Base-by-base conservation (phyloP, 2,329 filamentous ascomycete genomes). In the Colletotrichum euphorbiae region DNA sequence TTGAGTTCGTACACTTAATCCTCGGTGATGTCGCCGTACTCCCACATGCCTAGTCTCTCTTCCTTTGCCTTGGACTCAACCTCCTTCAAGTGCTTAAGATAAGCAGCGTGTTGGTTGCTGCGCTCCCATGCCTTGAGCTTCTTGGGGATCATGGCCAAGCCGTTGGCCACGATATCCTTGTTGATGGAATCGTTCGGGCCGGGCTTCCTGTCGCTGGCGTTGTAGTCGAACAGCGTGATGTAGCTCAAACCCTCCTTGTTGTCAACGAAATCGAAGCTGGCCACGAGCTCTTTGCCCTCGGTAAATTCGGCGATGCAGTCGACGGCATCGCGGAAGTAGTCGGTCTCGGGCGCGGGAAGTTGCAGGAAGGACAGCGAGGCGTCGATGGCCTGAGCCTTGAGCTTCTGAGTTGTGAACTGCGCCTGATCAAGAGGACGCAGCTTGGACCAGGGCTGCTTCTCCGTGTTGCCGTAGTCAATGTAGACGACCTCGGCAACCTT, bases 1-100 rank as follows among this genome's bases (percentile, higher is more conserved):
- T 28, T 42, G 6, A 9, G 1, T 38, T 15, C 36, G 36, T 15
- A 38, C 28, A 24, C 40, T 78, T 89, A 94, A 76, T 97, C 93
- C 83, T 97, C 94, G 13, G 93, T 97, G 76, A 97, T 86, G 79
- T 98, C 96, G 73, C 96, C 96, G 80, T 98, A 99, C 86, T 99
- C 96, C 94, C 95, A 99, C 87, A 97, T 96, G 48, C 96, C 96
- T 72, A 89, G 85, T 70, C 94, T 89, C 65, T 90, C 89, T 62
- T 87, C 84, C 87, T 97, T 97, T 4, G 95, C 95, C 78, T 91
- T 85, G 40, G 86, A 84, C 83, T 97, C 91, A 58, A 91, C 87
- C 78, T 91, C 87, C 75, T 88, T 90, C 70, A 98, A 82, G 73
- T 88, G 87, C 78, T 89, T 87, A 70, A 97, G 81, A 48, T 94